Conservation (phyloP, 495 filamentous ascomycete species). For the Aspergillus bridgeri region DNA sequence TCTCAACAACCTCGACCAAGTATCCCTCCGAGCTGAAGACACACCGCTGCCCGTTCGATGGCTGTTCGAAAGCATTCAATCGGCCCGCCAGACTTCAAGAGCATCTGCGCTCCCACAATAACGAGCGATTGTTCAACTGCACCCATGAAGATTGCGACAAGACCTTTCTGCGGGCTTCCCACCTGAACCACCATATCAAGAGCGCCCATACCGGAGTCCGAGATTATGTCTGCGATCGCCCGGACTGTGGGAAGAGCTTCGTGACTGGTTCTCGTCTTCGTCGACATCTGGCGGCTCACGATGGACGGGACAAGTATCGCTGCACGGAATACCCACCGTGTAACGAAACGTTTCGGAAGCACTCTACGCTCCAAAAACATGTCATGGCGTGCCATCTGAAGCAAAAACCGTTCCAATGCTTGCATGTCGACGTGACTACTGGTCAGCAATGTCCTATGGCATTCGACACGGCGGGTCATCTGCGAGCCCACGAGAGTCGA, state of each 20-base stretch:
- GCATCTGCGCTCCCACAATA: constrained; percentile 75
- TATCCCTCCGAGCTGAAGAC: constrained; percentile 71
- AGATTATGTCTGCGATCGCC: constrained; percentile 64
- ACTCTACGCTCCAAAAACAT: constrained; percentile 80
- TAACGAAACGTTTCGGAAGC: constrained; percentile 78
- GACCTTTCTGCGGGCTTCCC: constrained; percentile 74
- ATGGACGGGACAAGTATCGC: constrained; percentile 62
- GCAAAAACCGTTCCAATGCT: constrained; percentile 64
- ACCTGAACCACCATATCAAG: constrained; percentile 79
- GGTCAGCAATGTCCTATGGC: constrained; percentile 59
- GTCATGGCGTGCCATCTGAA: constrained; percentile 69
- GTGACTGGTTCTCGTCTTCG: constrained; percentile 68
- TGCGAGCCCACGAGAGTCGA: constrained; percentile 67
- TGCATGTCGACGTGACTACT: constrained; percentile 51
- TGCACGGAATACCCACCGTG: constrained; percentile 77
- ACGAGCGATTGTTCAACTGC: constrained; percentile 72
- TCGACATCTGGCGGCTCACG: constrained; percentile 63
- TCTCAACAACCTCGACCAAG: constrained; percentile 53
- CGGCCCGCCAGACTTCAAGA: constrained; percentile 74
- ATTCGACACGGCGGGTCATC: constrained; percentile 65
- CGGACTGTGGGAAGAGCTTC: constrained; percentile 77
- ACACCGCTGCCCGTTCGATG: constrained; percentile 62
- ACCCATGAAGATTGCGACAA: constrained; percentile 68
- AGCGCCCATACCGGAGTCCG: constrained; percentile 71
- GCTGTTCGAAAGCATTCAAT: constrained; percentile 81